phyloP scores from a whole-genome alignment of 179 eudicot species.

The Beta macrorhiza region DNA sequence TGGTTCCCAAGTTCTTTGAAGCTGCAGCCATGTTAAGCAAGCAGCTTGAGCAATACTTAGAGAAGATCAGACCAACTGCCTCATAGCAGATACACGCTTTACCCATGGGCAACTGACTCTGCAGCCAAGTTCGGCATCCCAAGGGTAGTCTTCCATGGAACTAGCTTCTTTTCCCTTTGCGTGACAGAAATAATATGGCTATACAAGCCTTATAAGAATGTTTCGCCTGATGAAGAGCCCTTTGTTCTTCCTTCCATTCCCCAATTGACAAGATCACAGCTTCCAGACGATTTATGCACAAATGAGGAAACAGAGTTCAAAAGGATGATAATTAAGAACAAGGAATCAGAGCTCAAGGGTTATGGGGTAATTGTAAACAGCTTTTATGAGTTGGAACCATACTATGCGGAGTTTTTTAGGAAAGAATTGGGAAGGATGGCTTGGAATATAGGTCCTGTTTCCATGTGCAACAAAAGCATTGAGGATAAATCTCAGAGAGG shows the following conservation, averaged over 20 bases:
- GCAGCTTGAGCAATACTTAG: conserved; percentile 28
- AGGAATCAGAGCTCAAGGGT: conserved; percentile 24
- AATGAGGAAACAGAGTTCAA: conserved; percentile 1
- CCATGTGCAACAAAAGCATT: conserved; percentile 28
- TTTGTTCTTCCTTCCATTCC: conserved; percentile 36
- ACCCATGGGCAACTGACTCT: conserved; percentile 38
- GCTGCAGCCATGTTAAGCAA: conserved; percentile 37
- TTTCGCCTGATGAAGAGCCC: conserved; percentile 28
- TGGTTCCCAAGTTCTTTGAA: conserved; percentile 26
- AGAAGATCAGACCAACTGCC: conserved; percentile 30
- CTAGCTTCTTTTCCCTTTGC: conserved; percentile 29
- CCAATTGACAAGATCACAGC: conserved; percentile 27
- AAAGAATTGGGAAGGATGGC: conserved; percentile 29
- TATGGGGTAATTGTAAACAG: conserved; percentile 43
- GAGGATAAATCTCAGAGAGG: conserved; percentile 31
- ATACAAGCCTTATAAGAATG: conserved; percentile 25
- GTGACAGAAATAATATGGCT: conserved; percentile 16
- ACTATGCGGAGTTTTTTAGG: conserved; percentile 26
- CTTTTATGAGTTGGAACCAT: conserved; percentile 48
- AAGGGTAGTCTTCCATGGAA: conserved; percentile 38
- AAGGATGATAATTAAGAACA: not conserved
- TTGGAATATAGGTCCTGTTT: conserved; percentile 53
- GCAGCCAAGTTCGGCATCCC: conserved; percentile 34
- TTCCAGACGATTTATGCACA: conserved; percentile 20
- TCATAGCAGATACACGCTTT: conserved; percentile 35